phyloP scores from a whole-genome alignment of 371 early-diverging fungal genomes.

The Mucor circinelloides region DNA sequence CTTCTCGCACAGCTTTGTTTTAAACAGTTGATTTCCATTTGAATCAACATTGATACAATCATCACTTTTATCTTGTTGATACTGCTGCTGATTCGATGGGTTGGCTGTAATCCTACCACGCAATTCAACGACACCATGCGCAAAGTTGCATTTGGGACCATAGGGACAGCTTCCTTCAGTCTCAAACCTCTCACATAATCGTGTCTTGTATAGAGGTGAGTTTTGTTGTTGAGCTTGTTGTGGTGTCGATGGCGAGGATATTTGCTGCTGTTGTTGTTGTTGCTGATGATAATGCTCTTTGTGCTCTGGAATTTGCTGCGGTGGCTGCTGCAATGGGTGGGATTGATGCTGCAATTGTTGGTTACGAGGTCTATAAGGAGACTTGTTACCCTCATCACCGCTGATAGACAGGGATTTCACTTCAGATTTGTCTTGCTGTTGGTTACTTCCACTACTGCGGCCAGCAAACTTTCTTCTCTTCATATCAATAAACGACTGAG shows the following conservation, averaged over 20 bases:
- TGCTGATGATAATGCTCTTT: slow-evolving; percentile 3
- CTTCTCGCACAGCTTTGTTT: slow-evolving; percentile 83
- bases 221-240: slow-evolving; percentile 16
- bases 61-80: not conserved
- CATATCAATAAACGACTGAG: slow-evolving; percentile 65
- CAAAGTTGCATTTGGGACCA: slow-evolving; percentile 82
- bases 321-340: not conserved
- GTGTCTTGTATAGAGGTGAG: slow-evolving; percentile 81
- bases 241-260: slow-evolving; percentile 8
- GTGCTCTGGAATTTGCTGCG: slow-evolving; percentile 2
- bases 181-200: slow-evolving; percentile 83
- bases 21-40: slow-evolving; percentile 71
- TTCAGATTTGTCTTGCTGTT: not conserved
- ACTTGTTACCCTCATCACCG: not conserved
- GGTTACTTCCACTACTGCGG: not conserved
- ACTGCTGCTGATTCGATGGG: slow-evolving; percentile 21
- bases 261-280: not conserved
- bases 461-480: slow-evolving; percentile 26
- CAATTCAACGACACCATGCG: slow-evolving; percentile 80
- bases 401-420: not conserved
- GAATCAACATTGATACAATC: slow-evolving; percentile 16
- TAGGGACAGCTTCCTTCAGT: slow-evolving; percentile 81
- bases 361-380: not conserved
- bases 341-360: not conserved
- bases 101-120: slow-evolving; percentile 55